A percentile compares a stretch with the other conserved stretches of the same genome.
phyloP scores from a whole-genome alignment of 2,329 filamentous ascomycete genomes.

The Trichophyton schoenleinii region DNA sequence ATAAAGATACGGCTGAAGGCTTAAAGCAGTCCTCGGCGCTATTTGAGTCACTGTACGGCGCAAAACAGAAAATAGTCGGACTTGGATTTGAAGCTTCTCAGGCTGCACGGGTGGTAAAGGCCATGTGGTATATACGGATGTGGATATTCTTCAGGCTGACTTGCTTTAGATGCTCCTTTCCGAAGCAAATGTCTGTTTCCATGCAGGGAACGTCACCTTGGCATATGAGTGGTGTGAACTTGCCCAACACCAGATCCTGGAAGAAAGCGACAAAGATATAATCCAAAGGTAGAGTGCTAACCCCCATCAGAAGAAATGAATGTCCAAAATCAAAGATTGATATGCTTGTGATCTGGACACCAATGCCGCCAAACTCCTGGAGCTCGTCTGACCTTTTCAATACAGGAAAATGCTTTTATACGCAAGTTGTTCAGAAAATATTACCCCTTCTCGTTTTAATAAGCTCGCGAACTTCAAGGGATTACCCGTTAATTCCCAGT shows the following conservation, averaged over 20 bases:
- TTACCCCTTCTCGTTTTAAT: constrained; percentile 44
- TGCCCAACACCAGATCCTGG: constrained; percentile 27
- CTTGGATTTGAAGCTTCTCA: constrained; percentile 50
- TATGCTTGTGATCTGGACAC: not conserved
- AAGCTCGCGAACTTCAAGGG: constrained; percentile 47
- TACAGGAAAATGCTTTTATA: constrained; percentile 61
- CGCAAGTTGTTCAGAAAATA: constrained; percentile 47
- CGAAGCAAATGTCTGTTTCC: not conserved
- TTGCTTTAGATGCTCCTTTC: not conserved
- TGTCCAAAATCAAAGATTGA: not conserved
- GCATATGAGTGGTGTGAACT: constrained; percentile 52
- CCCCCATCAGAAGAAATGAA: not conserved
- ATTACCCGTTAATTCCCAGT: constrained; percentile 54
- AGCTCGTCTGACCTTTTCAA: constrained; percentile 2
- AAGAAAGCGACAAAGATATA: constrained; percentile 23
- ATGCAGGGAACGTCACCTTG: not conserved
- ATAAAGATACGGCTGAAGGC: constrained; percentile 20
- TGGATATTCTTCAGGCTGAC: not conserved
- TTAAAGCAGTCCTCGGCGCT: constrained; percentile 20
- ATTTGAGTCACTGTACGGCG: constrained; percentile 29
- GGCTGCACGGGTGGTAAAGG: constrained; percentile 29
- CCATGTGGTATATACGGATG: not conserved
- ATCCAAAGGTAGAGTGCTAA: constrained; percentile 45
- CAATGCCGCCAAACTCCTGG: no score
- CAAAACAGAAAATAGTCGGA: constrained; percentile 28